Conservation (phyloP, 2,329 filamentous ascomycete genomes). For the Phoma herbarum region DNA sequence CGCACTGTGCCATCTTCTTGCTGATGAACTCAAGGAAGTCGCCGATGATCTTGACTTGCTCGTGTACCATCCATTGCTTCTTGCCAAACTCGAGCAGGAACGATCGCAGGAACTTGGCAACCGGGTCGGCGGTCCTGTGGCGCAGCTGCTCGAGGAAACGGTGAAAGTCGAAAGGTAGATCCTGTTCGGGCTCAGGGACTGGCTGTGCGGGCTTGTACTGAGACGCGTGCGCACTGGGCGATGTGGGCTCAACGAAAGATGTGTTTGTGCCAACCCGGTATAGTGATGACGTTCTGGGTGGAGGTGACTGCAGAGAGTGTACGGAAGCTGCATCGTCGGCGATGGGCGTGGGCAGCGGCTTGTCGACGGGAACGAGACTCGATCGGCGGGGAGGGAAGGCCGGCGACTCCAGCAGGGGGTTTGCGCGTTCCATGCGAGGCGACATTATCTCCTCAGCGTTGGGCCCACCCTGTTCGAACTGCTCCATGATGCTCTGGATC, state of each 20-base stretch:
- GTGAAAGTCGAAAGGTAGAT: slow-evolving; percentile 95
- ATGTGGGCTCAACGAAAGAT: slow-evolving; percentile 44
- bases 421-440: slow-evolving; percentile 82
- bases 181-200: slow-evolving; percentile 71
- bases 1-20: slow-evolving; percentile 97
- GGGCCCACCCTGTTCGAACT: slow-evolving; percentile 82
- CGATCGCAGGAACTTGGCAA: slow-evolving; percentile 93
- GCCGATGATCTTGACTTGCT: slow-evolving; percentile 98
- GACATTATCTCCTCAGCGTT: slow-evolving; percentile 90
- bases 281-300: slow-evolving; percentile 47
- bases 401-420: slow-evolving; percentile 72
- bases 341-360: slow-evolving; percentile 44
- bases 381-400: slow-evolving; percentile 85
- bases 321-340: slow-evolving; percentile 34
- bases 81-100: slow-evolving; percentile 96
- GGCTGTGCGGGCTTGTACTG: slow-evolving; percentile 68
- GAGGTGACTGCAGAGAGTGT: slow-evolving; percentile 42
- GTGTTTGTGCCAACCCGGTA: slow-evolving; percentile 43
- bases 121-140: slow-evolving; percentile 96
- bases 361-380: slow-evolving; percentile 77
- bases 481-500: slow-evolving; percentile 97
- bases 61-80: slow-evolving; percentile 99
- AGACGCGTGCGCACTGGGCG: slow-evolving; percentile 46
- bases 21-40: slow-evolving; percentile 97
- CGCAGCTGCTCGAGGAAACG: slow-evolving; percentile 94